Conservation (phyloP, 164 flowering plant genomes). For the Magnolia sinica region DNA sequence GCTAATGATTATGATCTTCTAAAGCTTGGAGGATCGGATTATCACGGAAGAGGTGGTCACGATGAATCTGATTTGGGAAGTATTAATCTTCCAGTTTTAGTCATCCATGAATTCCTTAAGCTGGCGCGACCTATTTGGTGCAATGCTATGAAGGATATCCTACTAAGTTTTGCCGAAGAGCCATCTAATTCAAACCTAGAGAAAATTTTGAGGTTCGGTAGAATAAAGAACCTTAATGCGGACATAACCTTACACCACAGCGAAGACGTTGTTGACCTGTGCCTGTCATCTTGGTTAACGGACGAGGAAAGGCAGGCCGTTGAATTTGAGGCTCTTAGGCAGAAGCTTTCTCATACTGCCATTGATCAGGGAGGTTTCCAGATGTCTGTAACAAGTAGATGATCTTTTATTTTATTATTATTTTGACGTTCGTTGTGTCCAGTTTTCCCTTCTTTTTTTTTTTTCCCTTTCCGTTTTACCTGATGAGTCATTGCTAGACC, state of each 20-base stretch:
- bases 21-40: slow-evolving; percentile 95
- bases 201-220: slow-evolving; percentile 43
- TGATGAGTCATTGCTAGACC: not conserved
- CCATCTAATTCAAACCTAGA: slow-evolving; percentile 60
- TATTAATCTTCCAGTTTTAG: slow-evolving; percentile 62
- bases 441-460: no score
- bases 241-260: slow-evolving; percentile 22
- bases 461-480: not conserved
- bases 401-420: not conserved
- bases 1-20: slow-evolving; percentile 67
- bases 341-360: slow-evolving; percentile 41
- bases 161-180: slow-evolving; percentile 47
- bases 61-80: slow-evolving; percentile 79
- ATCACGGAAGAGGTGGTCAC: slow-evolving; percentile 74
- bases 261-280: slow-evolving; percentile 44
- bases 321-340: slow-evolving; percentile 50
- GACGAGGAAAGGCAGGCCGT: slow-evolving; percentile 53
- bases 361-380: slow-evolving; percentile 18
- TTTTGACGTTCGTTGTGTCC: not conserved
- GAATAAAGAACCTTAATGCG: slow-evolving; percentile 28
- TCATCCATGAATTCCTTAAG: slow-evolving; percentile 59
- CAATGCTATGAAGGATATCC: slow-evolving; percentile 44
- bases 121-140: slow-evolving; percentile 82
- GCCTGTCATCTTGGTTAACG: slow-evolving; percentile 63
- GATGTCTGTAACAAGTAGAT: slow-evolving; percentile 8